A percentile compares a stretch with the other conserved stretches of the same genome.
These are phyloP conservation scores for Phialemoniopsis sp. DNA, from an alignment of 2,329 filamentous ascomycete species.

Conservation along the genomic window DNA sequence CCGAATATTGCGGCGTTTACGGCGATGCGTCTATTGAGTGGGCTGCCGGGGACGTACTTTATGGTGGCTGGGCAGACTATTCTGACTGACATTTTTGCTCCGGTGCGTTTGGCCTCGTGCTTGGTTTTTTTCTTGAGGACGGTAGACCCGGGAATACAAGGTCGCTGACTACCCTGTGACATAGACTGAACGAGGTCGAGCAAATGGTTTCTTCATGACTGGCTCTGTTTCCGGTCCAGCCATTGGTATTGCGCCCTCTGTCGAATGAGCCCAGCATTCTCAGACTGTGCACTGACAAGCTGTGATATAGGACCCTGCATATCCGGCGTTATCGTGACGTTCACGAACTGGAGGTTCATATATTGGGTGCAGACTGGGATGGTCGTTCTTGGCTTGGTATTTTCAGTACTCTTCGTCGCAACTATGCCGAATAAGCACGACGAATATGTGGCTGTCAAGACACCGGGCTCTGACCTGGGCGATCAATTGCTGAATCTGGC, in stretches of 20 bases:
- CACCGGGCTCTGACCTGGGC: not conserved
- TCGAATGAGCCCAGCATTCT: too few relatives aligned
- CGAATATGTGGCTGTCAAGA: not conserved
- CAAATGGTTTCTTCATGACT: conserved; percentile 68
- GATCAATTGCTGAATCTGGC: not conserved
- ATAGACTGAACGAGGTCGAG: conserved; percentile 62
- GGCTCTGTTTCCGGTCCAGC: conserved; percentile 70
- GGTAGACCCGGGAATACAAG: too few relatives aligned
- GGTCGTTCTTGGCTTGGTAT: conserved; percentile 17
- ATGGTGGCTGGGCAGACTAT: conserved; percentile 55
- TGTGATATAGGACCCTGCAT: conserved; percentile 61
- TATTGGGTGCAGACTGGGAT: conserved; percentile 25
- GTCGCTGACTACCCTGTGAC: too few relatives aligned
- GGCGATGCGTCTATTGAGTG: conserved; percentile 69
- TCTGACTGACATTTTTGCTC: conserved; percentile 55
- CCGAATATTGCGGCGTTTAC: conserved; percentile 70
- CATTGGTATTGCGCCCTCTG: conserved; percentile 22
- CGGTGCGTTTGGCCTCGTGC: conserved; percentile 16
- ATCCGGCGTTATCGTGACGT: conserved; percentile 74
- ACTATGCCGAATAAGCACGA: conserved; percentile 8
- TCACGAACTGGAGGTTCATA: conserved; percentile 60
- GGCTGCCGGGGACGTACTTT: conserved; percentile 72
- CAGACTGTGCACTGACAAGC: too few relatives aligned
- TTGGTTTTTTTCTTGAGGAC: too few relatives aligned
- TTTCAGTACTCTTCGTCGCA: conserved; percentile 19